These are phyloP conservation scores for Cucurbita argyrosperma DNA, from an alignment of 306 rosid genomes.

Conservation along the genomic window DNA sequence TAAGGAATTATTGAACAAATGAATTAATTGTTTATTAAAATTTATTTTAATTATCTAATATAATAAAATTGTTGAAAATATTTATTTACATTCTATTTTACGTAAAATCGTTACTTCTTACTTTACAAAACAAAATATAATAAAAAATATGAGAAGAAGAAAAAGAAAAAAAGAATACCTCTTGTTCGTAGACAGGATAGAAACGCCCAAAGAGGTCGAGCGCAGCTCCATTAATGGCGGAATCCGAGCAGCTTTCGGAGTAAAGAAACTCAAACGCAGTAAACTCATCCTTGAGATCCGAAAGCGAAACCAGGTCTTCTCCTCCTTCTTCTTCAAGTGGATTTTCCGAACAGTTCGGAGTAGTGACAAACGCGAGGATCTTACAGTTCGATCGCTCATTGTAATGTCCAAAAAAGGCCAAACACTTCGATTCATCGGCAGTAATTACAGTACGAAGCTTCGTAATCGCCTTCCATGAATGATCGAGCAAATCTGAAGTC, in stretches of 20 bases:
- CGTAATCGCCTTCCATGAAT: constrained; percentile 17
- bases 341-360: background rate
- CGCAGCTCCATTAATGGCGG: constrained; percentile 21
- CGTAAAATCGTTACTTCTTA: no score
- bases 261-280: constrained; percentile 30
- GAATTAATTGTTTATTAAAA: no score
- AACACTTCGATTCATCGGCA: background rate
- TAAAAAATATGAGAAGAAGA: background rate
- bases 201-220: constrained; percentile 12
- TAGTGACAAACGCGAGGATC: constrained; percentile 26
- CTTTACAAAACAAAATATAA: no score
- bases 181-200: background rate
- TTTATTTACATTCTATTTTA: no score
- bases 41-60: no score
- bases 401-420: background rate
- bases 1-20: no score
- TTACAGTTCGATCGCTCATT: background rate
- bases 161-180: constrained; percentile 11
- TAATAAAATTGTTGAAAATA: no score
- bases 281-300: constrained; percentile 1
- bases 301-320: constrained; percentile 14
- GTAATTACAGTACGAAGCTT: background rate
- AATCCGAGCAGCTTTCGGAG: background rate
- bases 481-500: constrained; percentile 17
- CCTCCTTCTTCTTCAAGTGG: background rate